Evolutionary conservation across 768 basidiomycete genomes (phyloP).

Genomic region (Calvatia gigantea): DNA sequence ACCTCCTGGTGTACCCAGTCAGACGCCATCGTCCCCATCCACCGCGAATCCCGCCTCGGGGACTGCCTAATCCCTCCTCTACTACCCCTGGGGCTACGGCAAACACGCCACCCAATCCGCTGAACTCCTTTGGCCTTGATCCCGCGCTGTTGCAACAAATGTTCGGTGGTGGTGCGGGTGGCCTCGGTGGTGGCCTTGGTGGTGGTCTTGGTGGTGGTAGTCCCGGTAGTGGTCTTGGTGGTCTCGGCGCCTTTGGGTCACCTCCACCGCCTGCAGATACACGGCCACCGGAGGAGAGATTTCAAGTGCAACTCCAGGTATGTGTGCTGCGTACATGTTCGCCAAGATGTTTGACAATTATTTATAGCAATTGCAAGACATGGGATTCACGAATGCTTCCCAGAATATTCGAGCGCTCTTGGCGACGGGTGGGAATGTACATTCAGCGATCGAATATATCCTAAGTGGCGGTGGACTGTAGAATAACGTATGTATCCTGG

Average conservation of each 20-base stretch:
- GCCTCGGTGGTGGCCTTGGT: conserved; percentile 17
- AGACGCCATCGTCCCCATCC: conserved; percentile 28
- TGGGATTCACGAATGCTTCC: conserved; percentile 88
- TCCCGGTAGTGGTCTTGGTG: conserved; percentile 20
- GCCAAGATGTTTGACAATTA: neutral
- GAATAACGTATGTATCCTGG: too few species aligned
- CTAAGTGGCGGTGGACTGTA: conserved; percentile 73
- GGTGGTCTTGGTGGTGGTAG: conserved; percentile 26
- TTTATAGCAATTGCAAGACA: conserved; percentile 82
- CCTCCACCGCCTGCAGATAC: conserved; percentile 59
- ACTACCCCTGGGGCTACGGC: conserved; percentile 12
- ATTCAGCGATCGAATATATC: conserved; percentile 92
- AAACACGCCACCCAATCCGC: conserved; percentile 16
- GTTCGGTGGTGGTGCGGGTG: conserved; percentile 26
- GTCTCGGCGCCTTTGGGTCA: conserved; percentile 24
- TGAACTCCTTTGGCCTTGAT: conserved; percentile 34
- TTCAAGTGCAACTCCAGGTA: conserved; percentile 82
- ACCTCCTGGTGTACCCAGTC: conserved; percentile 44
- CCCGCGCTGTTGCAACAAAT: conserved; percentile 45
- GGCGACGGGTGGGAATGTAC: conserved; percentile 90
- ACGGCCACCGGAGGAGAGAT: conserved; percentile 86
- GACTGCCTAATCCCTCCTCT: conserved; percentile 16
- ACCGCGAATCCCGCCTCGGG: conserved; percentile 20
- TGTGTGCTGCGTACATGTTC: neutral
- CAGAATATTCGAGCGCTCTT: conserved; percentile 90